Percentiles rank a stretch among this genome's conserved stretches.
phyloP scores from a whole-genome alignment of 768 basidiomycete genomes.

The Chalciporus sphaerocephalus region DNA sequence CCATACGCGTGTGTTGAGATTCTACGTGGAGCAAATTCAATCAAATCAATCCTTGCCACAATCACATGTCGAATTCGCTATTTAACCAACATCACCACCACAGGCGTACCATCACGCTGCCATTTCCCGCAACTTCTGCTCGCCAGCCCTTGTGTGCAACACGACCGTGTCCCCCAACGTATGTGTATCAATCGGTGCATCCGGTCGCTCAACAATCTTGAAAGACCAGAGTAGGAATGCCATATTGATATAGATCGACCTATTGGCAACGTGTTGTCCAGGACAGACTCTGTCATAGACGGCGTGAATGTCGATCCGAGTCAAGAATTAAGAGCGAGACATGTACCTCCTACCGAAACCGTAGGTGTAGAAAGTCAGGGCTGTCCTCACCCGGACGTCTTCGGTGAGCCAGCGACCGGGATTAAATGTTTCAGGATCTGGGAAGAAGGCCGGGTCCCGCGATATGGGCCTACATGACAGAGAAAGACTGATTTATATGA shows the following conservation, averaged over 20 bases:
- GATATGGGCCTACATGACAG: conserved; percentile 40
- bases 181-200: conserved; percentile 50
- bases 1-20: too few species aligned
- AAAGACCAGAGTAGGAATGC: conserved; percentile 63
- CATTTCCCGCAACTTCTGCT: too few species aligned
- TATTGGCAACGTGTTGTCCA: conserved; percentile 43
- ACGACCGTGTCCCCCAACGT: conserved; percentile 56
- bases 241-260: conserved; percentile 57
- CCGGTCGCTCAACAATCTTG: conserved; percentile 43
- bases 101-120: too few species aligned
- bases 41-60: too few species aligned
- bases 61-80: too few species aligned
- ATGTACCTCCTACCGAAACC: conserved; percentile 43
- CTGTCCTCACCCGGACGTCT: conserved; percentile 41
- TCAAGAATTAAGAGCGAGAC: background rate
- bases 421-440: conserved; percentile 47
- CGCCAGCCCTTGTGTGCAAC: too few species aligned
- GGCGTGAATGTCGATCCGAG: background rate
- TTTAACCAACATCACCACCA: too few species aligned
- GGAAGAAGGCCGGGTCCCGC: conserved; percentile 47
- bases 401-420: conserved; percentile 47
- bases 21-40: too few species aligned
- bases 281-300: conserved; percentile 46
- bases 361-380: conserved; percentile 45
- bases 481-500: background rate